Evolutionary conservation across 2,329 filamentous ascomycete genomes (phyloP), one percentile per base, ranked within the genome.

Genomic region (Lasiodiplodia theobromae): DNA sequence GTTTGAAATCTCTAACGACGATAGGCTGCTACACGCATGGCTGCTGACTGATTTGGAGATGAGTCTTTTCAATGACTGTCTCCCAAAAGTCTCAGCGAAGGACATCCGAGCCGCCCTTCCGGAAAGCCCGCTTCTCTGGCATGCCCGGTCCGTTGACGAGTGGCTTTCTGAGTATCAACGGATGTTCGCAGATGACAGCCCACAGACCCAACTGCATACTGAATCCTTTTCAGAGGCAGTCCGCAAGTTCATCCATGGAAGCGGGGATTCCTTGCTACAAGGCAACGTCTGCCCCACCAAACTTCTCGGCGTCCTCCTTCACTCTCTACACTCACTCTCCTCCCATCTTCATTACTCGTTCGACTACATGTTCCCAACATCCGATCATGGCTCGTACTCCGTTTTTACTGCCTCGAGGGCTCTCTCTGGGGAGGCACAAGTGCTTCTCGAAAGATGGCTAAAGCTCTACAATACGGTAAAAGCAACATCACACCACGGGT

Each of bases 291-390:
- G 49, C n/a, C 10, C 49, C n/a, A n/a, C 23, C 21, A 52, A 21
- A 23, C 23, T 21, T 23, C 49, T 52, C 11, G 49, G 49, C 23
- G n/a, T 52, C 49, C 23, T 52, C n/a, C 49, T 52, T 52, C 49
- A 52, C 23, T 23, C 49, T 2, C 21, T 52, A 11, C 49, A 52
- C 23, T n/a, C 49, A 8, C 49, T 52, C 21, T 21, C 49, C 21
- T 52, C 23, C 11, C 49, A 52, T 25, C 21, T 52, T n/a, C 49
- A 52, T 52, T 18, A 52, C 23, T 52, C 49, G 11, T 52, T 52
- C 23, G n/a, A 52, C 49, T 52, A 52, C 21, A 52, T 52, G 49
- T 52, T 52, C 21, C 49, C n/a, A 52, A 10, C n/a, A n/a, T 52
- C 49, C 10, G 49, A 52, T 6, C n/a, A 52, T 6, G 49, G 49